Evolutionary conservation across 2,329 filamentous ascomycete genomes (phyloP).

Genomic region (Venturiaceae sp.): DNA sequence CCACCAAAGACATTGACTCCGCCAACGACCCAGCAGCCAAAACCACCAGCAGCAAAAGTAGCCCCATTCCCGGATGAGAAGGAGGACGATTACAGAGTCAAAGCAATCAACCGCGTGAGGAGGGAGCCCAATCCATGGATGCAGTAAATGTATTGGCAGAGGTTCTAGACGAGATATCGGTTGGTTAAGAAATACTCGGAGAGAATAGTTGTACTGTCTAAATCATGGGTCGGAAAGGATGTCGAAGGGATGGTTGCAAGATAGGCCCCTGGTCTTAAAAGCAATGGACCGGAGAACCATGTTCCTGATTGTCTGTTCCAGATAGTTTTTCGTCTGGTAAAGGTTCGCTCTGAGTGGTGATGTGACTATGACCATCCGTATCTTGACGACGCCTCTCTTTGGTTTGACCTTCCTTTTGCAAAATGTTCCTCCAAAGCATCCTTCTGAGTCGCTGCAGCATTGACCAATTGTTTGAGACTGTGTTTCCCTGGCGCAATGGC

Average conservation of each 20-base stretch:
- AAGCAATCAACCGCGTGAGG: not conserved
- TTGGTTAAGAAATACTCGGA: not conserved
- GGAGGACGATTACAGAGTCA: not conserved
- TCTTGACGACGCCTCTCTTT: conserved; percentile 68
- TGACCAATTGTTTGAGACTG: conserved; percentile 78
- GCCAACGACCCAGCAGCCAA: not conserved
- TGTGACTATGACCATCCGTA: conserved; percentile 63
- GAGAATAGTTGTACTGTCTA: not conserved
- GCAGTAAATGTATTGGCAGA: not conserved
- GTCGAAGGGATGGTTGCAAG: no score
- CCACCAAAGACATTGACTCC: not conserved
- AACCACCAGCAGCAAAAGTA: not conserved
- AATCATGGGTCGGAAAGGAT: no score
- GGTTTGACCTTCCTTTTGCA: conserved; percentile 67
- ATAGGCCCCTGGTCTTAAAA: no score
- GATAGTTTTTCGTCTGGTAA: not conserved
- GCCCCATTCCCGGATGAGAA: not conserved
- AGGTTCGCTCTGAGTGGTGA: not conserved
- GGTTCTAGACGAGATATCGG: not conserved
- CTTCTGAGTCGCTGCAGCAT: conserved; percentile 68
- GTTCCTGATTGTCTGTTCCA: not conserved
- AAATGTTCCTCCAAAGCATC: conserved; percentile 90
- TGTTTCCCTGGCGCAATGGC: conserved; percentile 82
- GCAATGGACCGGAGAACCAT: no score
- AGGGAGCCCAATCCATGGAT: not conserved